Base-by-base conservation (phyloP, 306 rosid genomes). In the Cicer pinnatifidum region DNA sequence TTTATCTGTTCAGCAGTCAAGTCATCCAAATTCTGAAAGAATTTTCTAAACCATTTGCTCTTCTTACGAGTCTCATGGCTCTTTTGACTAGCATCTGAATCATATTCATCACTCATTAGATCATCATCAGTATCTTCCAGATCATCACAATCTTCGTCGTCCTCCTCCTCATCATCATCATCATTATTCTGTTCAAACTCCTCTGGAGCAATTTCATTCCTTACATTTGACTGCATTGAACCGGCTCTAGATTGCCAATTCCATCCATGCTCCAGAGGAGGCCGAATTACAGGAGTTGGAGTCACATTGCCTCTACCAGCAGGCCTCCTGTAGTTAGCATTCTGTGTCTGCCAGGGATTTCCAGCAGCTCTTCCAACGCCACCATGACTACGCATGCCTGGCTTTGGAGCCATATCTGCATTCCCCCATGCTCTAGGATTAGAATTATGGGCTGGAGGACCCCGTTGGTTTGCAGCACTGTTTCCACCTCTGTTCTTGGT, bases 181-280 rank as follows among this genome's bases (percentile, higher is more conserved):
- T 82, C 46, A 1, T 67, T 39, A 20, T 80, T 73, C 80, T 78
- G 48, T 67, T 75, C 78, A 16, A 61, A 61, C 57, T 77, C 71
- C 75, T 79, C 76, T 16, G 79, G 69, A 38, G 20, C 38, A 38
- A 11, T 20, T 67, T 82, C 88, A 23, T 67, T 77, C 13, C n/a
- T 71, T 50, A 1, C 57, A 53, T 76, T 69, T 61, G 82, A 57
- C 66, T 80, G 89, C 59, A 57, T 62, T 7, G 82, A 70, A 69
- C 78, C 88, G 38, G 84, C 41, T 76, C 88, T 80, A 44, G 98
- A 78, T 68, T 71, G 81, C 96, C 97, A 92, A 75, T 87, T 85
- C 96, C 98, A 92, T n/a, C 96, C 96, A 75, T 81, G 81, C 82
- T 87, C 74, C 56, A 92, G 82, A 0, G 98, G 96, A 69, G 94